phyloP scores from a whole-genome alignment of 2,329 filamentous ascomycete genomes.

The Cryphonectria radicalis region DNA sequence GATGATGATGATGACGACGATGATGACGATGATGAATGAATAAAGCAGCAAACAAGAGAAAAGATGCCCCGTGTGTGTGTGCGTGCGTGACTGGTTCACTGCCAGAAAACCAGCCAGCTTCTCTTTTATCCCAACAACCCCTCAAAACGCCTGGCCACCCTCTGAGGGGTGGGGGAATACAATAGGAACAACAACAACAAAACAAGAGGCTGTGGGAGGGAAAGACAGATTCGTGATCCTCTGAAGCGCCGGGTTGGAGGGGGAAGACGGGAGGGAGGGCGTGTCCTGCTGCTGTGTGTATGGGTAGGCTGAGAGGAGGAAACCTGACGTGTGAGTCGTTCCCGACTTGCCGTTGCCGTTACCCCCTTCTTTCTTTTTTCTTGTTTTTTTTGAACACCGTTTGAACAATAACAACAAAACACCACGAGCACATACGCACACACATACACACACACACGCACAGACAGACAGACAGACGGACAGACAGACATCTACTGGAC shows the following conservation, averaged over 20 bases:
- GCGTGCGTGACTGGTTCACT: background rate
- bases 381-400: background rate
- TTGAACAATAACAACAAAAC: background rate
- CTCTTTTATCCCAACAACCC: background rate
- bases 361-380: too few species aligned
- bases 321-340: conserved; percentile 1
- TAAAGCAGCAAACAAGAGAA: background rate
- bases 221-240: background rate
- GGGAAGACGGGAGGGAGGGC: background rate
- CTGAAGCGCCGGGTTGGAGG: background rate
- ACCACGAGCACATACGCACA: background rate
- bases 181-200: too few species aligned
- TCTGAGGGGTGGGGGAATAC: too few species aligned
- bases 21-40: background rate
- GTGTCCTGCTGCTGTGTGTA: background rate
- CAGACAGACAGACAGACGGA: conserved; percentile 3
- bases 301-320: background rate
- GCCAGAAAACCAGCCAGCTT: background rate
- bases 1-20: background rate
- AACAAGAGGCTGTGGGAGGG: too few species aligned
- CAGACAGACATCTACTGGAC: background rate
- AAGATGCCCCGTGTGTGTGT: background rate
- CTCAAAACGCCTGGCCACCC: background rate
- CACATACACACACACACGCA: background rate
- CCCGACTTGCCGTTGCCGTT: background rate